These are phyloP conservation scores for Phytophthora sp. DNA, from an alignment of 352 stramenopile genomes.

Conservation along the genomic window DNA sequence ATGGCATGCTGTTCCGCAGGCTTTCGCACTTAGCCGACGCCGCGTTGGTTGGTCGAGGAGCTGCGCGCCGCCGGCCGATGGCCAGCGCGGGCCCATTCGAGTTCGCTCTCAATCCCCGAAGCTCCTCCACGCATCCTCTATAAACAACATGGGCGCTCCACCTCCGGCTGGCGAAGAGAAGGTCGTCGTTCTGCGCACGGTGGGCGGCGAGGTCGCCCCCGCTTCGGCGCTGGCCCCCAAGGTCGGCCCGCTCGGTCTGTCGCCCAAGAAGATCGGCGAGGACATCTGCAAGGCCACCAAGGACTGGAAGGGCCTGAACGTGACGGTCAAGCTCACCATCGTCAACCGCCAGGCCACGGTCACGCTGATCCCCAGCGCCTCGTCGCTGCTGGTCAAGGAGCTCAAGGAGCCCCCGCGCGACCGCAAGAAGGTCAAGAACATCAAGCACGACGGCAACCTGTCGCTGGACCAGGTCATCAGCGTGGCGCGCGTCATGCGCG, in stretches of 20 bases:
- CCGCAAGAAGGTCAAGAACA: slow-evolving; percentile 99
- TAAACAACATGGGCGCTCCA: slow-evolving; percentile 92
- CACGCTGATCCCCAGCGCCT: slow-evolving; percentile 97
- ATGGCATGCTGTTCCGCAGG: not conserved
- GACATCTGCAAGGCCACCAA: slow-evolving; percentile 99
- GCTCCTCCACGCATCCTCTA: slow-evolving; percentile 77
- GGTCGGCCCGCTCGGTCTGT: slow-evolving; percentile 99
- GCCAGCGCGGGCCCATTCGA: slow-evolving; percentile 23
- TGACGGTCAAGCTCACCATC: slow-evolving; percentile 99
- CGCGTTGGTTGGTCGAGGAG: slow-evolving; percentile 43
- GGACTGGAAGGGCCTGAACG: slow-evolving; percentile 99
- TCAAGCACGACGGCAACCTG: slow-evolving; percentile 99
- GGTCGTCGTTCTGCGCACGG: slow-evolving; percentile 98
- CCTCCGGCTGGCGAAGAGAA: slow-evolving; percentile 90
- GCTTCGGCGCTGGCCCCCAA: slow-evolving; percentile 99
- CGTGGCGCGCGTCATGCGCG: slow-evolving; percentile 97
- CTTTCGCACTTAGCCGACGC: slow-evolving; percentile 23
- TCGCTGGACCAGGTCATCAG: slow-evolving; percentile 99
- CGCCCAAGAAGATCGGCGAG: slow-evolving; percentile 99
- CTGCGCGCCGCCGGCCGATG: slow-evolving; percentile 11
- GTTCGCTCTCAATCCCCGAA: slow-evolving; percentile 47
- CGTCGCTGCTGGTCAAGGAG: slow-evolving; percentile 99
- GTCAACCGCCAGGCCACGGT: slow-evolving; percentile 98
- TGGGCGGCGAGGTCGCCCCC: slow-evolving; percentile 98
- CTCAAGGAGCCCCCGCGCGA: slow-evolving; percentile 99